These are phyloP conservation scores for Penicillium sp. DNA, from an alignment of 2,329 filamentous ascomycete genomes.

Conservation along the genomic window DNA sequence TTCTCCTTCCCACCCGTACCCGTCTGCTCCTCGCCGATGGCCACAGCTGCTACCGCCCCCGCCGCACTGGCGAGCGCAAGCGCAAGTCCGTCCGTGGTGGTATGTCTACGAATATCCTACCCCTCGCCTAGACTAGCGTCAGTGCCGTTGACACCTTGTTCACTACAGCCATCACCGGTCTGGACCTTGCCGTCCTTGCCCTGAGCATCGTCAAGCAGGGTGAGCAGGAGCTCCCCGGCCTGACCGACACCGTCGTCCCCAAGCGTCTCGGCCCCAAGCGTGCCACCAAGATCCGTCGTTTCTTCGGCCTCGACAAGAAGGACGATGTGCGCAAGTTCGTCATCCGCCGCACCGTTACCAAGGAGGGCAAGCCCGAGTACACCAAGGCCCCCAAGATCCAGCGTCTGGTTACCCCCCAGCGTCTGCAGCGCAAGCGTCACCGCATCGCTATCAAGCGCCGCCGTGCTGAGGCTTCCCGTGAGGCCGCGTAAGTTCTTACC, in stretches of 20 bases:
- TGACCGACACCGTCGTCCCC: slow-evolving; percentile 97
- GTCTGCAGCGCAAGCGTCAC: slow-evolving; percentile 99
- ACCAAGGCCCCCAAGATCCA: slow-evolving; percentile 99
- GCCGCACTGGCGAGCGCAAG: slow-evolving; percentile 98
- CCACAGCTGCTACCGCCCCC: slow-evolving; percentile 97
- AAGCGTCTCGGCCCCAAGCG: slow-evolving; percentile 99
- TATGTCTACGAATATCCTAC: slow-evolving; percentile 23
- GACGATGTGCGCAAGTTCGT: slow-evolving; percentile 99
- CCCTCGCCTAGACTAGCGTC: not conserved
- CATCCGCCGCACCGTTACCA: slow-evolving; percentile 96
- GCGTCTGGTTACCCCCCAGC: slow-evolving; percentile 98
- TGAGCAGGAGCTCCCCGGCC: slow-evolving; percentile 85
- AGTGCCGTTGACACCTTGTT: slow-evolving; percentile 4
- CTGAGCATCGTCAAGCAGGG: slow-evolving; percentile 98
- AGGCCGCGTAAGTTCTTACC: slow-evolving; percentile 79
- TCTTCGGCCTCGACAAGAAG: slow-evolving; percentile 99
- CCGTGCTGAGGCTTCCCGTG: slow-evolving; percentile 94
- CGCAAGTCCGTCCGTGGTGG: slow-evolving; percentile 93
- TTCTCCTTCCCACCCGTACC: slow-evolving; percentile 93
- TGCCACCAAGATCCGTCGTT: slow-evolving; percentile 98
- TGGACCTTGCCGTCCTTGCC: slow-evolving; percentile 91
- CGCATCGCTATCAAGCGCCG: slow-evolving; percentile 97
- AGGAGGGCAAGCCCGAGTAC: slow-evolving; percentile 95
- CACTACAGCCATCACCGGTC: slow-evolving; percentile 79
- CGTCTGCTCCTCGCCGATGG: slow-evolving; percentile 91